Conservation (phyloP, 306 rosid genomes). For the Dalbergia oliveri region DNA sequence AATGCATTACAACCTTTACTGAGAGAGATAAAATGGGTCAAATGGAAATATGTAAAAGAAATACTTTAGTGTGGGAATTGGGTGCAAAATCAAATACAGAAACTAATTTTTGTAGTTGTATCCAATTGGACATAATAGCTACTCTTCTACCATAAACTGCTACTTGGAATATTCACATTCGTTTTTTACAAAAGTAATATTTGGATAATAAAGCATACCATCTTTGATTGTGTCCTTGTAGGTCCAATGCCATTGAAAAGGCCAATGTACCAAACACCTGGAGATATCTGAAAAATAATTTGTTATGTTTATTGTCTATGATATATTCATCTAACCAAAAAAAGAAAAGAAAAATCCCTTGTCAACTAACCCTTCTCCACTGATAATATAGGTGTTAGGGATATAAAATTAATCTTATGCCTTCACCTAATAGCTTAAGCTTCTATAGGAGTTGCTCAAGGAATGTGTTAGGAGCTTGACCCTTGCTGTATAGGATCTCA, state of each 20-base stretch:
- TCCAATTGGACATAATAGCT: neutral
- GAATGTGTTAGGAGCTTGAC: too few relatives aligned
- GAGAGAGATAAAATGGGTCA: neutral
- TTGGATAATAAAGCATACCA: conserved; percentile 56
- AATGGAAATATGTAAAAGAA: neutral
- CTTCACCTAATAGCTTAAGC: neutral
- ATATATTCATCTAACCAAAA: neutral
- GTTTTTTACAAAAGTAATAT: neutral
- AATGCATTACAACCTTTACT: conserved; percentile 10
- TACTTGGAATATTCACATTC: conserved; percentile 6
- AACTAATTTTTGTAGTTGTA: neutral
- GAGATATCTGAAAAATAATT: conserved; percentile 72
- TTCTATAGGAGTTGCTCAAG: neutral
- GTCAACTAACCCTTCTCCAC: conserved; percentile 29
- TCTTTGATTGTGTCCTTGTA: conserved; percentile 81
- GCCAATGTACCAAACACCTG: conserved; percentile 90
- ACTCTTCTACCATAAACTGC: conserved; percentile 4
- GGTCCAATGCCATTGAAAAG: conserved; percentile 91
- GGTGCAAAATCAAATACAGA: neutral
- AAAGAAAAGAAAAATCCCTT: conserved; percentile 16
- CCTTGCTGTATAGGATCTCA: too few relatives aligned
- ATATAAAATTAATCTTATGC: conserved; percentile 10
- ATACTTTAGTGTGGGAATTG: neutral
- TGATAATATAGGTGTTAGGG: conserved; percentile 4
- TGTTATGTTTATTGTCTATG: conserved; percentile 22